Percentiles rank a stretch among this genome's conserved stretches.
Conservation (phyloP, 768 basidiomycete genomes). For the Lentinula lateritia region DNA sequence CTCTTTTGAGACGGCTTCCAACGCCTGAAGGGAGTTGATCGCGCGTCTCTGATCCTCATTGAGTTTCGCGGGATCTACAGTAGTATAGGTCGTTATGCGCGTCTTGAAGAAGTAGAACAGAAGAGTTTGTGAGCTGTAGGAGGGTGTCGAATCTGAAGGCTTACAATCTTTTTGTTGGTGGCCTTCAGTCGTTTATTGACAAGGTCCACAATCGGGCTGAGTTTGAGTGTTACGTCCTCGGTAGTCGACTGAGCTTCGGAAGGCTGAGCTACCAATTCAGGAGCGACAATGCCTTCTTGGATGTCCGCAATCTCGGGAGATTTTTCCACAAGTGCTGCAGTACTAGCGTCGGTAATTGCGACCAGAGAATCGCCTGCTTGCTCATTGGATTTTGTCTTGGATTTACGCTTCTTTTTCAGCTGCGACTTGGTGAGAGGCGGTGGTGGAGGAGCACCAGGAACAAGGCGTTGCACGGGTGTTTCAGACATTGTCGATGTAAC, state of each 20-base stretch:
- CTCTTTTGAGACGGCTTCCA: conserved; percentile 80
- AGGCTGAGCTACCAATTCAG: conserved; percentile 36
- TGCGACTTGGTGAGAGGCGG: conserved; percentile 53
- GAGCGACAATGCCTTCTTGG: conserved; percentile 40
- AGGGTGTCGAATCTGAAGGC: conserved; percentile 17
- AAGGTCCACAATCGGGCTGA: conserved; percentile 72
- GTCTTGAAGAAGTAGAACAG: conserved; percentile 35
- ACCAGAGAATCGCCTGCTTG: conserved; percentile 43
- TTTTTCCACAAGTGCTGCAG: conserved; percentile 43
- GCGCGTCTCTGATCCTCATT: conserved; percentile 85
- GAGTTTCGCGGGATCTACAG: conserved; percentile 63
- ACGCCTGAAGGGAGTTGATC: conserved; percentile 63
- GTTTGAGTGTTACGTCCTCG: conserved; percentile 42
- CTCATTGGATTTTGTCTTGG: conserved; percentile 38
- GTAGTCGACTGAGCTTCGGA: conserved; percentile 36
- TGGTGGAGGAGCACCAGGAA: conserved; percentile 76
- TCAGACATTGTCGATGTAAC: conserved; percentile 24
- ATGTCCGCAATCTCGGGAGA: conserved; percentile 42
- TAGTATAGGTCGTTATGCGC: conserved; percentile 67
- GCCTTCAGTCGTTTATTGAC: conserved; percentile 73
- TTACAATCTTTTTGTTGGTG: conserved; percentile 80
- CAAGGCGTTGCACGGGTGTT: conserved; percentile 39
- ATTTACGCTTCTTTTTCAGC: conserved; percentile 64
- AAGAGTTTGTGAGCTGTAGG: neutral
- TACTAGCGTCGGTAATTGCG: conserved; percentile 37